These are phyloP conservation scores for Penicillium cataractarum DNA, from an alignment of 495 filamentous ascomycete species.

Conservation along the genomic window DNA sequence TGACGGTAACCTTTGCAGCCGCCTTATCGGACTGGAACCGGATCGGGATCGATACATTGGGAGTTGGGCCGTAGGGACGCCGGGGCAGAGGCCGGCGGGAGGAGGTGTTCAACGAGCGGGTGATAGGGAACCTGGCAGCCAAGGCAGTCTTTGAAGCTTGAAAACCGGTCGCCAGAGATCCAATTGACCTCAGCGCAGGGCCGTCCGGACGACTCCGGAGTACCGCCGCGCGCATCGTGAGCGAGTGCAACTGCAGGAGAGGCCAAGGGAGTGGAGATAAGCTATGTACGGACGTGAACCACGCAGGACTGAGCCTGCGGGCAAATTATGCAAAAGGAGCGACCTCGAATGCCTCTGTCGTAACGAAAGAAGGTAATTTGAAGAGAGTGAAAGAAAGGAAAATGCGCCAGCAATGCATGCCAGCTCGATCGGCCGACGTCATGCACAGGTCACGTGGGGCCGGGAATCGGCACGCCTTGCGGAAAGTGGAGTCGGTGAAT, in stretches of 20 bases:
- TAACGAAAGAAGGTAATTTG: conserved; percentile 13
- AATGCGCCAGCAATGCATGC: conserved; percentile 1
- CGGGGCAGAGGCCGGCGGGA: conserved; percentile 29
- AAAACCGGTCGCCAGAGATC: conserved; percentile 28
- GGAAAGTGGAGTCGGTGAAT: neutral
- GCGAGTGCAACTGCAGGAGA: conserved; percentile 9
- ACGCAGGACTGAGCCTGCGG: conserved; percentile 18
- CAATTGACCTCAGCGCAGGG: conserved; percentile 38
- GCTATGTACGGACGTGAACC: conserved; percentile 16
- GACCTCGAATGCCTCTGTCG: neutral
- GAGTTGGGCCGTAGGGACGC: conserved; percentile 26
- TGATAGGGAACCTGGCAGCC: conserved; percentile 15
- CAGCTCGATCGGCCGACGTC: conserved; percentile 18
- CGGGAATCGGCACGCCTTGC: conserved; percentile 24
- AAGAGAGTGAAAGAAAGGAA: neutral
- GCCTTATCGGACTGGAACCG: conserved; percentile 38
- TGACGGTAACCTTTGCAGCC: conserved; percentile 15
- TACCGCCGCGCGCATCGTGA: conserved; percentile 45
- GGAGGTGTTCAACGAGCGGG: conserved; percentile 30
- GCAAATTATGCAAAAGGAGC: conserved; percentile 12
- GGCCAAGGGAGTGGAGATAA: conserved; percentile 22
- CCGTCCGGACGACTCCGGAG: conserved; percentile 42
- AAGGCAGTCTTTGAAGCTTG: conserved; percentile 19
- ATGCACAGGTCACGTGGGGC: conserved; percentile 24
- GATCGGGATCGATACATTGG: conserved; percentile 18